Evolutionary conservation across 306 rosid genomes (phyloP).

Genomic region (Leucaena leucocephala): DNA sequence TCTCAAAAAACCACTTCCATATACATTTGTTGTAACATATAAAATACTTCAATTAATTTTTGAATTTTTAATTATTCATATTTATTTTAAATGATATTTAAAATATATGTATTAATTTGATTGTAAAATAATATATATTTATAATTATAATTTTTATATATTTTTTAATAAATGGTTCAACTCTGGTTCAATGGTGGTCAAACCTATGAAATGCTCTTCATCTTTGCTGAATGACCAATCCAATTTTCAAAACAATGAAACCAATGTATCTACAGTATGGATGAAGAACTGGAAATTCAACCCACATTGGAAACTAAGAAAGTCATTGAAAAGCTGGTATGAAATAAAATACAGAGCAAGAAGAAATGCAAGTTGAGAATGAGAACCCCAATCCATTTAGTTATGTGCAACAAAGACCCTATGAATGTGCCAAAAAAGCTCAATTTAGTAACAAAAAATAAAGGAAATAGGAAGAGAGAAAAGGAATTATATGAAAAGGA

Average conservation of each 20-base stretch:
- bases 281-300: slow-evolving; percentile 6
- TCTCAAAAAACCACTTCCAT: neutral
- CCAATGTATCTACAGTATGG: neutral
- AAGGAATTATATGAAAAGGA: slow-evolving; percentile 4
- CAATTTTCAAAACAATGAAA: neutral
- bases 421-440: neutral
- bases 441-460: neutral
- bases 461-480: neutral
- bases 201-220: neutral
- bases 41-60: neutral
- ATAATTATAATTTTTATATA: no score
- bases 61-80: no score
- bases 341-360: neutral
- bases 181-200: neutral
- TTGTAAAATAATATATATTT: neutral
- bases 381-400: slow-evolving; percentile 8
- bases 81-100: no score
- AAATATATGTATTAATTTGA: no score
- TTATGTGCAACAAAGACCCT: neutral
- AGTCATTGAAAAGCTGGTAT: neutral
- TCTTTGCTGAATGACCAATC: neutral
- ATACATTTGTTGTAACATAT: no score
- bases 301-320: neutral
- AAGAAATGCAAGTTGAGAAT: slow-evolving; percentile 7
- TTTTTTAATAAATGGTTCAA: neutral